Conservation (phyloP, 106 monocot genomes). For the Narthecium ossifragum region DNA sequence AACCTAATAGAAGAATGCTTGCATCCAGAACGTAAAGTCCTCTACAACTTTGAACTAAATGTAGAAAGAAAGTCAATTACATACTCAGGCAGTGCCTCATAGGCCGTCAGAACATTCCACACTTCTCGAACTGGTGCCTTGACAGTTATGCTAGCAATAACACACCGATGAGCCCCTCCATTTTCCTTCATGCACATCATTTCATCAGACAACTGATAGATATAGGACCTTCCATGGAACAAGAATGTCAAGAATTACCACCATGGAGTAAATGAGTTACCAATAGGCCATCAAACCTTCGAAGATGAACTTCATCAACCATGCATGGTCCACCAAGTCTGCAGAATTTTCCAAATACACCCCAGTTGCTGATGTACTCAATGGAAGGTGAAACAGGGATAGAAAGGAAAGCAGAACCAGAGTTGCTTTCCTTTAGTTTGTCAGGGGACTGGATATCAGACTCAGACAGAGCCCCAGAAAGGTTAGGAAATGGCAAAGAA, state of each 20-base stretch:
- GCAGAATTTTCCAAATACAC: conserved; percentile 78
- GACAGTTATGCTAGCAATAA: conserved; percentile 90
- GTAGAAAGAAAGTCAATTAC: conserved; percentile 15
- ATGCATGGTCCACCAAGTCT: conserved; percentile 74
- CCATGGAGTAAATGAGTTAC: conserved; percentile 39
- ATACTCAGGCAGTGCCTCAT: conserved; percentile 88
- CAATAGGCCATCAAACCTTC: conserved; percentile 89
- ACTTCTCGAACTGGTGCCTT: conserved; percentile 83
- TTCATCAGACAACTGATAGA: conserved; percentile 17
- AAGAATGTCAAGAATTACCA: conserved; percentile 15
- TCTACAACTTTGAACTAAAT: too few relatives aligned
- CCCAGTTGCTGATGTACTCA: conserved; percentile 55
- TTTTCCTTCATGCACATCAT: conserved; percentile 67
- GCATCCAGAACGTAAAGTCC: too few relatives aligned
- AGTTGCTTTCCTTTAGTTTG: conserved; percentile 18
- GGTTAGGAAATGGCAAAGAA: conserved; percentile 1
- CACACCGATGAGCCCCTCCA: conserved; percentile 84
- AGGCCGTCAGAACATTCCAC: conserved; percentile 82
- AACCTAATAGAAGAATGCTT: too few relatives aligned
- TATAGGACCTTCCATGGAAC: background rate
- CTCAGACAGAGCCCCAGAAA: conserved; percentile 3
- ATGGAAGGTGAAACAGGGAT: conserved; percentile 25
- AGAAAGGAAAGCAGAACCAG: conserved; percentile 10
- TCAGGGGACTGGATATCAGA: conserved; percentile 4
- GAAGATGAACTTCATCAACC: conserved; percentile 97